Conservation (phyloP, 805 yeast species). For the Teunomyces barrocoloradensis region DNA sequence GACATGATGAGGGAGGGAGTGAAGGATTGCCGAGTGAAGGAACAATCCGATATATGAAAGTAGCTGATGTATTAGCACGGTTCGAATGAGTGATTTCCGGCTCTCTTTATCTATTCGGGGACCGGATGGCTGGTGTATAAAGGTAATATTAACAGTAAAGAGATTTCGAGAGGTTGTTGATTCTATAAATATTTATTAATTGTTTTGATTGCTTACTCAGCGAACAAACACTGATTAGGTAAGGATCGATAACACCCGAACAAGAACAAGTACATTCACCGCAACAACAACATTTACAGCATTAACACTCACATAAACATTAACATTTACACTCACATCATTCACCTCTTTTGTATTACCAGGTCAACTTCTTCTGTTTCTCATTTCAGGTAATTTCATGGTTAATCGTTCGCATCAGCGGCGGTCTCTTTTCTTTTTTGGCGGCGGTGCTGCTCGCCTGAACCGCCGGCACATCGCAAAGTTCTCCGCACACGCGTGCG, state of each 20-base stretch:
- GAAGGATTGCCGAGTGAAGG: no score
- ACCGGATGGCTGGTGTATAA: not conserved
- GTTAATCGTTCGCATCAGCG: no score
- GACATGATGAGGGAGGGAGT: constrained; percentile 3
- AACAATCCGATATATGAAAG: no score
- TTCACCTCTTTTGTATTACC: no score
- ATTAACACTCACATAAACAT: no score
- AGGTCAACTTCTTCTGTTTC: no score
- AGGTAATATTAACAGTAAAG: not conserved
- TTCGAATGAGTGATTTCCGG: no score
- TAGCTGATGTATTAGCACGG: no score
- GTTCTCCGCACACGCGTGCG: not conserved
- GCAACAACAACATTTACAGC: no score
- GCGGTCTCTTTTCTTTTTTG: not conserved
- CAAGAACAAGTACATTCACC: no score
- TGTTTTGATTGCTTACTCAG: constrained; percentile 3
- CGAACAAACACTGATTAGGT: not conserved
- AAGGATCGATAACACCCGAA: not conserved
- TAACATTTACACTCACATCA: no score
- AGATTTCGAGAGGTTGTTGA: not conserved
- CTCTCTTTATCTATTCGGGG: not conserved
- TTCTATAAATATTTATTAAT: not conserved
- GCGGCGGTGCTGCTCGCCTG: not conserved
- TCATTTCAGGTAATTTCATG: no score
- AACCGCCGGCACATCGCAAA: not conserved